Conservation (phyloP, 1,284 basidiomycete species). For the Volvariella volvacea region DNA sequence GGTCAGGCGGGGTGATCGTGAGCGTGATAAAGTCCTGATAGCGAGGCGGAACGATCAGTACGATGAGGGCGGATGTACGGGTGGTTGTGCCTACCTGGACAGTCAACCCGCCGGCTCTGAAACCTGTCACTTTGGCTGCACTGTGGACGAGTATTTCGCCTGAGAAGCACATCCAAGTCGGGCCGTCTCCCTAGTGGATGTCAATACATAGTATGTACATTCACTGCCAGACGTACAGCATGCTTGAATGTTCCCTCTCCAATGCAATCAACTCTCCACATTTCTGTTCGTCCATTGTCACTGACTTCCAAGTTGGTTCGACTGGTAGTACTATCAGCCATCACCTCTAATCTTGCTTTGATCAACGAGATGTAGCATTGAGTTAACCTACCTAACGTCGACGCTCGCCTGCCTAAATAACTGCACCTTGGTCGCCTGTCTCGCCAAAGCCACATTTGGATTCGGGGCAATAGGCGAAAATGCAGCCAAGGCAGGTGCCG, state of each 20-base stretch:
- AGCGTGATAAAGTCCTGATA: conserved; percentile 4
- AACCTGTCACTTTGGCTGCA: conserved; percentile 46
- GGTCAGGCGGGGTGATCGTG: conserved; percentile 50
- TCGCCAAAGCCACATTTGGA: conserved; percentile 26
- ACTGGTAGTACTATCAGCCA: conserved; percentile 27
- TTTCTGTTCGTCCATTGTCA: conserved; percentile 50
- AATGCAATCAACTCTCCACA: conserved; percentile 59
- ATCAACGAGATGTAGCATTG: too few species aligned
- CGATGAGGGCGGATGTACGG: background rate
- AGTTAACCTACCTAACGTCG: conserved; percentile 47
- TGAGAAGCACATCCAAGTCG: conserved; percentile 51
- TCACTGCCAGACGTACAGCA: conserved; percentile 36
- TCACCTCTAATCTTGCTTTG: too few species aligned
- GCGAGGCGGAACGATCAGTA: background rate
- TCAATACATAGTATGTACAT: background rate
- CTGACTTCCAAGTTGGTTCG: conserved; percentile 16
- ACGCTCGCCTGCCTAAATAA: conserved; percentile 61
- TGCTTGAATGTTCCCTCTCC: conserved; percentile 57
- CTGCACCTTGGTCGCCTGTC: conserved; percentile 47
- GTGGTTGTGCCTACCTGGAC: conserved; percentile 55
- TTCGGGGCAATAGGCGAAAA: conserved; percentile 54
- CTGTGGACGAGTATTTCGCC: conserved; percentile 52
- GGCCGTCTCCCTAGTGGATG: conserved; percentile 46
- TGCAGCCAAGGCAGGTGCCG: conserved; percentile 45
- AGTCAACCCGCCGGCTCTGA: conserved; percentile 58